Evolutionary conservation across 768 basidiomycete species (phyloP), one percentile per base, ranked within the genome.

Genomic region (Termitomyces sp.): DNA sequence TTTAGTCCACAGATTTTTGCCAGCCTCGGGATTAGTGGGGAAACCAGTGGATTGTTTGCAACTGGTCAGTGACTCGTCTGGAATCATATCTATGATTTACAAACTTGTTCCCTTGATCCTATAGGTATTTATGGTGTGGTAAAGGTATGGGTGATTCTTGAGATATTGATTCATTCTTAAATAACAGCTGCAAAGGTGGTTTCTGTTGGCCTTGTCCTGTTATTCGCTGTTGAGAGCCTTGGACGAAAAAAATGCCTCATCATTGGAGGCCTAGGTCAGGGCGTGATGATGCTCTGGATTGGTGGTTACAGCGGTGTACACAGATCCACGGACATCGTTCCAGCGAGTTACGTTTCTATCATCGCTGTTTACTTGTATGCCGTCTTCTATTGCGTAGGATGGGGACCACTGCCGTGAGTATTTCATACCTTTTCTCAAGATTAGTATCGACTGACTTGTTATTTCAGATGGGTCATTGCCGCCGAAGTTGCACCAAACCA

Each of bases 1-100:
- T 84, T 76, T 57, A 77, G 77, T 59, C 82, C 82, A 0, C 63
- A 74, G 40, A 79, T 83, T 58, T 83, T 84, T 59, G 73, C 74
- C 3, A 67, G 67, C 37, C 68, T 83, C 16, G 82, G 82, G 2
- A 75, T 82, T 23, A 71, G 68, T 0, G 76, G 77, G 4, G 75
- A 70, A 25, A 72, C 63, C 7, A 67, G 78, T 4, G 74, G 71
- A 17, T 69, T 84, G 7, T 74, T 83, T 38, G 81, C 82, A 3
- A 82, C 82, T 5, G 82, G 82, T 59, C 61, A 69, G 58, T 31
- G 29, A 25, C 29, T 44, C 12, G 4, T 54, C 12, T 37, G 17
- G 4, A 34, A 49, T n/a, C 3, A 11, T 32, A 1, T 21, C n/a
- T 19, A 32, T 47, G 31, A 32, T 8, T 21, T 21, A 32, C 19